A percentile compares a stretch with the other conserved stretches of the same genome.
Conservation (phyloP, 345 rosid species). For the Streptanthus diversifolius region DNA sequence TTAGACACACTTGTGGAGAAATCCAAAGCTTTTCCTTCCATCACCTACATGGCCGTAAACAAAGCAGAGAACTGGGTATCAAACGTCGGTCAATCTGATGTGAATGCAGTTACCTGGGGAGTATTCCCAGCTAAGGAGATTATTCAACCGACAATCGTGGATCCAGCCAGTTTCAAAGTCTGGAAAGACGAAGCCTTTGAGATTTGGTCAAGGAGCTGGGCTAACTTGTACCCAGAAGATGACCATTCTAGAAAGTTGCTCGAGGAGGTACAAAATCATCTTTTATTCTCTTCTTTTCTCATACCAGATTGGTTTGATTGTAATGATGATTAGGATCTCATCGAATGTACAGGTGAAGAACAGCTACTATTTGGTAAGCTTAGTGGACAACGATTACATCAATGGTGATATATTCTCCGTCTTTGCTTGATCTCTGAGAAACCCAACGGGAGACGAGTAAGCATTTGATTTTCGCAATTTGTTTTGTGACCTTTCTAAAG, state of each 20-base stretch:
- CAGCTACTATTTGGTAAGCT: slow-evolving; percentile 79
- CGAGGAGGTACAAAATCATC: slow-evolving; percentile 52
- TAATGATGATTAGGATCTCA: slow-evolving; percentile 1
- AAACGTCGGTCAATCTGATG: slow-evolving; percentile 43
- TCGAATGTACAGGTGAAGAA: slow-evolving; percentile 62
- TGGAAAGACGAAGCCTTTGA: slow-evolving; percentile 99
- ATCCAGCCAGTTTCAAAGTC: slow-evolving; percentile 84
- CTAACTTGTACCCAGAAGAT: slow-evolving; percentile 63
- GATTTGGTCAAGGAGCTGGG: slow-evolving; percentile 92
- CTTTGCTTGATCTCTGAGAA: slow-evolving; percentile 27
- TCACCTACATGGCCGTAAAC: slow-evolving; percentile 77
- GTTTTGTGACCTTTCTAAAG: slow-evolving; percentile 14
- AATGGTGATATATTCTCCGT: slow-evolving; percentile 32
- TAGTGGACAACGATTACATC: slow-evolving; percentile 40
- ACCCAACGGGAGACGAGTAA: neutral
- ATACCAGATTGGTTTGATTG: neutral
- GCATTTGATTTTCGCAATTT: slow-evolving; percentile 12
- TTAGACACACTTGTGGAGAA: slow-evolving; percentile 57
- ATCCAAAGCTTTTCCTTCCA: slow-evolving; percentile 53
- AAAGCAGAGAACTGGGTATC: slow-evolving; percentile 60
- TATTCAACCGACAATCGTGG: slow-evolving; percentile 93
- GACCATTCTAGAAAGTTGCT: slow-evolving; percentile 64
- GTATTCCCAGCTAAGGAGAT: slow-evolving; percentile 89
- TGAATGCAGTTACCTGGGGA: slow-evolving; percentile 98
- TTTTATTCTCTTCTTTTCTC: neutral